Percentiles rank a stretch among this genome's conserved stretches.
Conservation (phyloP, 2,329 filamentous ascomycete species). For the Diaporthe nobilis region DNA sequence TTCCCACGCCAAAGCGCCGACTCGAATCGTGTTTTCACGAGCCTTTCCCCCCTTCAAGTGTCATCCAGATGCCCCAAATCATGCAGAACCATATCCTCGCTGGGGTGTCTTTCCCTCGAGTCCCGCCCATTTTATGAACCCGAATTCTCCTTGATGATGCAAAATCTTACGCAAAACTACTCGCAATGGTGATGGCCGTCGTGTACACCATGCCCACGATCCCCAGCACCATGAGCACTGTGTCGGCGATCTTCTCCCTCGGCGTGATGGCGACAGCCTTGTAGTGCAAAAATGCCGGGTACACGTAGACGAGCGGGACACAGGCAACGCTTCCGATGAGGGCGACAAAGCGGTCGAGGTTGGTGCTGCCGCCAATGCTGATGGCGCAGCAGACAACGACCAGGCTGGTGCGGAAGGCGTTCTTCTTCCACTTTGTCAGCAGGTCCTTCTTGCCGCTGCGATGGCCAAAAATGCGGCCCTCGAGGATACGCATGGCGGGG, state of each 20-base stretch:
- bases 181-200: slow-evolving; percentile 71
- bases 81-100: not conserved
- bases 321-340: slow-evolving; percentile 82
- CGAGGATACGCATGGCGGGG: slow-evolving; percentile 79
- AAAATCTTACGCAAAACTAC: slow-evolving; percentile 53
- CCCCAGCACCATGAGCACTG: slow-evolving; percentile 74
- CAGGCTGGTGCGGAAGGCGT: slow-evolving; percentile 71
- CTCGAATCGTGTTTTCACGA: not conserved
- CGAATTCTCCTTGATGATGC: too few species aligned
- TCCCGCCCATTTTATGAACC: not conserved
- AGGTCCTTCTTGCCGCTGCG: slow-evolving; percentile 76
- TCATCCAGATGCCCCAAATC: not conserved
- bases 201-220: slow-evolving; percentile 79
- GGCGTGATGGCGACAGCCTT: slow-evolving; percentile 73
- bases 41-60: not conserved
- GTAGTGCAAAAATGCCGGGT: slow-evolving; percentile 80
- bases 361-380: slow-evolving; percentile 74
- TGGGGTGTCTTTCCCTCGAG: too few species aligned
- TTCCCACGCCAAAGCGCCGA: slow-evolving; percentile 12
- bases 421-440: slow-evolving; percentile 83
- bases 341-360: slow-evolving; percentile 82
- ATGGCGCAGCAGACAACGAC: slow-evolving; percentile 73
- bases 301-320: slow-evolving; percentile 83
- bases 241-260: slow-evolving; percentile 70
- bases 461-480: slow-evolving; percentile 76